These are phyloP conservation scores for Suillus decipiens DNA, from an alignment of 768 basidiomycete species.

Conservation along the genomic window DNA sequence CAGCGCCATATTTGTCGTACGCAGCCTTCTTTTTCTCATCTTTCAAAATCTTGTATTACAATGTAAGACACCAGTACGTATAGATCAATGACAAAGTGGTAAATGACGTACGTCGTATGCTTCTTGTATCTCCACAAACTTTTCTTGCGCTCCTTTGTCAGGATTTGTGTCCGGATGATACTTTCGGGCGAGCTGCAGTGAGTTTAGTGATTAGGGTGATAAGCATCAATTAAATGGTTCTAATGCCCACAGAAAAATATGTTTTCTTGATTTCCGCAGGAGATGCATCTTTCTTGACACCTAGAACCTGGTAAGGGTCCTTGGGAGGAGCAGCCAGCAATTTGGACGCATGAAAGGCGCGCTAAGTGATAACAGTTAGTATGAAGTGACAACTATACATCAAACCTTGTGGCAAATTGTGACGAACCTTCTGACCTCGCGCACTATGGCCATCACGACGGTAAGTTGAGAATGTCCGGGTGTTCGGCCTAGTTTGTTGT, in stretches of 20 bases:
- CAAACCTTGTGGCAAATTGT: constrained; percentile 42
- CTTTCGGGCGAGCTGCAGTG: constrained; percentile 88
- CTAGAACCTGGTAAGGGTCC: constrained; percentile 91
- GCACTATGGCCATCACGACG: constrained; percentile 36
- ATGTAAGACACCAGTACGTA: constrained; percentile 21
- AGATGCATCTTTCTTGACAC: constrained; percentile 81
- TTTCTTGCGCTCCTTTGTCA: constrained; percentile 85
- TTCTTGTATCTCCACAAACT: constrained; percentile 94
- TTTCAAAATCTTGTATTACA: constrained; percentile 70
- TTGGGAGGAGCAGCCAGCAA: constrained; percentile 55
- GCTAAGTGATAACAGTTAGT: constrained; percentile 46
- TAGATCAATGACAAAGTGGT: constrained; percentile 15
- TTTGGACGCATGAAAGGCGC: constrained; percentile 72
- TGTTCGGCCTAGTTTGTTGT: constrained; percentile 27
- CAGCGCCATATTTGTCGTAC: constrained; percentile 90
- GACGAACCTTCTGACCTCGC: constrained; percentile 19
- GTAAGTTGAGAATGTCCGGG: constrained; percentile 43
- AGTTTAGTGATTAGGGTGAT: constrained; percentile 18
- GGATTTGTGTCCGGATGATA: constrained; percentile 98
- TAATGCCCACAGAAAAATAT: constrained; percentile 81
- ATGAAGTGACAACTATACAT: constrained; percentile 18
- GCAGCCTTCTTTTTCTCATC: constrained; percentile 91
- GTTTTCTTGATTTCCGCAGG: constrained; percentile 94
- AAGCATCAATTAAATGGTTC: constrained; percentile 18
- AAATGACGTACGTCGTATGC: constrained; percentile 84